Percentiles rank a stretch among this genome's conserved stretches.
Evolutionary conservation across 2,329 filamentous ascomycete species (phyloP).

Genomic region (Pseudocercospora eumusae): DNA sequence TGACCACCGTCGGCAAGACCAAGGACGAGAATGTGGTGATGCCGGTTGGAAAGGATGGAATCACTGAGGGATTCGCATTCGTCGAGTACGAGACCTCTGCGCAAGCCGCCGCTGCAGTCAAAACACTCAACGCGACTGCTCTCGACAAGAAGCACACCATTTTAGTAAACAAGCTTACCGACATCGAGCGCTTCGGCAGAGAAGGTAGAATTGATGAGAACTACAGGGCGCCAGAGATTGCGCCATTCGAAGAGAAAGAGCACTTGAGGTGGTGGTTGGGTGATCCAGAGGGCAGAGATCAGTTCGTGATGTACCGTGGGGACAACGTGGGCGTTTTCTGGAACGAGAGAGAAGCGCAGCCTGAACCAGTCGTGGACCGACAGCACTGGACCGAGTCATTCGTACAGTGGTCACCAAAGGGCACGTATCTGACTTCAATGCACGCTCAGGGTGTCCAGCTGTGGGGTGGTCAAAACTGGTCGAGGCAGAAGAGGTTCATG

Average conservation of each 20-base stretch:
- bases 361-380: conserved; percentile 86
- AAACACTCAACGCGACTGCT: conserved; percentile 79
- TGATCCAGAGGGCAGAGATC: conserved; percentile 85
- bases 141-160: conserved; percentile 97
- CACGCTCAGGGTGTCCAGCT: conserved; percentile 96
- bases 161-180: conserved; percentile 95
- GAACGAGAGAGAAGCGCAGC: conserved; percentile 93
- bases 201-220: conserved; percentile 92
- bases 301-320: conserved; percentile 91
- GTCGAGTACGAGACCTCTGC: conserved; percentile 91
- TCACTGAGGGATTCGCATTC: conserved; percentile 90
- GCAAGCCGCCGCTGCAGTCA: conserved; percentile 85
- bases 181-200: conserved; percentile 92
- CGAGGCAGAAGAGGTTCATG: conserved; percentile 86
- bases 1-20: conserved; percentile 81
- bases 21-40: conserved; percentile 88
- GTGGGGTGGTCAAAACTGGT: conserved; percentile 90
- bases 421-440: conserved; percentile 91
- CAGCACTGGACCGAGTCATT: conserved; percentile 98
- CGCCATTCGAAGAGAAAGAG: conserved; percentile 87
- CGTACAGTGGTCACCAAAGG: conserved; percentile 94
- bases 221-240: conserved; percentile 78
- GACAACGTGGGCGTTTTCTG: conserved; percentile 94
- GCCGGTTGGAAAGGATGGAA: conserved; percentile 84
- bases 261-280: conserved; percentile 92